A percentile compares a stretch with the other conserved stretches of the same genome.
Conservation (phyloP, 257 asterid species). For the Rubia yunnanensis region DNA sequence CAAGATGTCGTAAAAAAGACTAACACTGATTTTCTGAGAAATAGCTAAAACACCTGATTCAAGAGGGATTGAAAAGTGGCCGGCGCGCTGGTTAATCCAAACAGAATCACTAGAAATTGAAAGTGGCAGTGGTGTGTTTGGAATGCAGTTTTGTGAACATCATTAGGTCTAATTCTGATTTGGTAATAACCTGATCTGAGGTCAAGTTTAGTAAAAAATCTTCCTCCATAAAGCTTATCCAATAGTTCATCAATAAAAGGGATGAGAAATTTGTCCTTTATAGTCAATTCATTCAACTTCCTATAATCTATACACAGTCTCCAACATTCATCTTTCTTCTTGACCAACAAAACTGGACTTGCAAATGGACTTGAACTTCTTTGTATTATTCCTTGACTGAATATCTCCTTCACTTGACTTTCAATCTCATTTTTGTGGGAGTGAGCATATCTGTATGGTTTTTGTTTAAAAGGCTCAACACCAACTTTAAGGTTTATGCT, state of each 20-base stretch:
- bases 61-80: neutral
- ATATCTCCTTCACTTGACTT: too few relatives aligned
- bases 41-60: neutral
- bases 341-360: neutral
- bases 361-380: too few relatives aligned
- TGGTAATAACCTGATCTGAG: neutral
- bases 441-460: too few relatives aligned
- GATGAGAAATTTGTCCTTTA: neutral
- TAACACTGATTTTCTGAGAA: neutral
- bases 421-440: too few relatives aligned
- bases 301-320: neutral
- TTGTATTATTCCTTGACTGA: too few relatives aligned
- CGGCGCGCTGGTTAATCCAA: neutral
- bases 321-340: neutral
- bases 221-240: neutral
- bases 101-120: neutral
- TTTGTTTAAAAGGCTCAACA: too few relatives aligned
- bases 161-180: neutral
- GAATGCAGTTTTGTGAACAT: constrained; percentile 1
- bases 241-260: neutral
- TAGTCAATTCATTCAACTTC: neutral
- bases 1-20: constrained; percentile 9
- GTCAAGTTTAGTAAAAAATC: neutral
- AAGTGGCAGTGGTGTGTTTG: neutral
- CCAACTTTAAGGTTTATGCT: too few relatives aligned